Evolutionary conservation across 1,284 basidiomycete species (phyloP).

Genomic region (Boletus smithii): DNA sequence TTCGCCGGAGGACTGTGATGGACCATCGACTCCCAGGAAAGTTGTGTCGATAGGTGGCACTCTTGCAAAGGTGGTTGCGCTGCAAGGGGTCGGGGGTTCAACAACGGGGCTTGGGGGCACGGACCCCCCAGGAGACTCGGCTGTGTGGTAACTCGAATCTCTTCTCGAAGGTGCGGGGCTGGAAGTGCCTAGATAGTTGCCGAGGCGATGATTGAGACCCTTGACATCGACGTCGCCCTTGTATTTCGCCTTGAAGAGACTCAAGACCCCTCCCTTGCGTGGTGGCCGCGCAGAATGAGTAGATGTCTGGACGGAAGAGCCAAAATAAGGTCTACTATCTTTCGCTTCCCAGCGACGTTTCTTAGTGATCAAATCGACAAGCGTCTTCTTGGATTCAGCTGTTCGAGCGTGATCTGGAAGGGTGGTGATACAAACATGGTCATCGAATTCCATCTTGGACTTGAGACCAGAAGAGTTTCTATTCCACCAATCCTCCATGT

Average conservation of each 20-base stretch:
- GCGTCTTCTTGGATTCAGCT: slow-evolving; percentile 16
- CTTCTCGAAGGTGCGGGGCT: background rate
- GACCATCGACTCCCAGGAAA: background rate
- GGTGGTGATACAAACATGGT: slow-evolving; percentile 25
- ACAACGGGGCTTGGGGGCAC: slow-evolving; percentile 11
- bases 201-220: background rate
- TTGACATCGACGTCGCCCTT: background rate
- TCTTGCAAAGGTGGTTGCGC: background rate
- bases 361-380: slow-evolving; percentile 14
- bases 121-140: slow-evolving; percentile 14
- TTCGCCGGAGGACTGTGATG: slow-evolving; percentile 7
- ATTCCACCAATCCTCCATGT: slow-evolving; percentile 32
- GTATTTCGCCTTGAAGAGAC: background rate
- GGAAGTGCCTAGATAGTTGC: background rate
- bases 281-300: background rate
- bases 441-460: slow-evolving; percentile 25
- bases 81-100: slow-evolving; percentile 12
- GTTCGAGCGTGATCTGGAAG: slow-evolving; percentile 9
- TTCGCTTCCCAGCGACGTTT: slow-evolving; percentile 11
- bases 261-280: background rate
- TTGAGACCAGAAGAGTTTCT: slow-evolving; percentile 11
- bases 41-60: slow-evolving; percentile 4
- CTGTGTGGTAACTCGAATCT: slow-evolving; percentile 13
- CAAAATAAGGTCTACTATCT: slow-evolving; percentile 18
- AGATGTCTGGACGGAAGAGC: slow-evolving; percentile 1